Percentiles rank a stretch among this genome's conserved stretches.
Evolutionary conservation across 805 yeast genomes (phyloP).

Genomic region (Kuraishia piskuri): DNA sequence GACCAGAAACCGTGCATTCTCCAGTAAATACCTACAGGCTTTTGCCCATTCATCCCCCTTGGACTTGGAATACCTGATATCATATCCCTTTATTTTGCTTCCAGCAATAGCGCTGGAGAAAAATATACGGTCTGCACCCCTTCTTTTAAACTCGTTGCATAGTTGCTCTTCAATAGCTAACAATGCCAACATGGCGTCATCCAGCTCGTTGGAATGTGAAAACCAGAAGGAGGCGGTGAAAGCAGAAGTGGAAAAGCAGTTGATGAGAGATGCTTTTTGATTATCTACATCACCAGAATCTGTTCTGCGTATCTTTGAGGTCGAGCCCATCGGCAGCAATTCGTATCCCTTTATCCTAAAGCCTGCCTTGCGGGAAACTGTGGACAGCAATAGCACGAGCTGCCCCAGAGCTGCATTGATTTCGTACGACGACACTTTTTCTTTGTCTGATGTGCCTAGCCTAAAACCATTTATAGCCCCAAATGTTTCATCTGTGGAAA

Average conservation of each 20-base stretch:
- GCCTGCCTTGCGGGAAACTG: conserved; percentile 49
- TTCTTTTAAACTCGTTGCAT: conserved; percentile 30
- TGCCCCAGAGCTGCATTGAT: conserved; percentile 91
- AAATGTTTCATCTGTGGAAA: conserved; percentile 75
- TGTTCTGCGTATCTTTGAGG: conserved; percentile 61
- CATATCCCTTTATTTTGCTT: conserved; percentile 70
- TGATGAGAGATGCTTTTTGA: neutral
- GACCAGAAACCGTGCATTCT: conserved; percentile 78
- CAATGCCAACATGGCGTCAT: conserved; percentile 73
- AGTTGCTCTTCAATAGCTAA: conserved; percentile 52
- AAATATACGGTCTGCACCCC: conserved; percentile 49
- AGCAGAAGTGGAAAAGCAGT: conserved; percentile 39
- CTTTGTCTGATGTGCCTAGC: conserved; percentile 57
- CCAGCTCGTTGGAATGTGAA: conserved; percentile 69
- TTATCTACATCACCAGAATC: conserved; percentile 25
- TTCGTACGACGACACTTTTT: conserved; percentile 79
- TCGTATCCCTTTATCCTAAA: conserved; percentile 51
- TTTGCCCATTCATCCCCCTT: conserved; percentile 82
- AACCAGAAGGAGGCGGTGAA: conserved; percentile 11
- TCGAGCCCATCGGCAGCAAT: conserved; percentile 77
- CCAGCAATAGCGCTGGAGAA: conserved; percentile 69
- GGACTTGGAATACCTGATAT: conserved; percentile 59
- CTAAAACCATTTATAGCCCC: conserved; percentile 84
- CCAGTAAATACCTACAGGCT: conserved; percentile 74
- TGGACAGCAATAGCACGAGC: conserved; percentile 57